These are phyloP conservation scores for Leishmania amazonensis DNA, from an alignment of 208 protist genomes.

Conservation along the genomic window DNA sequence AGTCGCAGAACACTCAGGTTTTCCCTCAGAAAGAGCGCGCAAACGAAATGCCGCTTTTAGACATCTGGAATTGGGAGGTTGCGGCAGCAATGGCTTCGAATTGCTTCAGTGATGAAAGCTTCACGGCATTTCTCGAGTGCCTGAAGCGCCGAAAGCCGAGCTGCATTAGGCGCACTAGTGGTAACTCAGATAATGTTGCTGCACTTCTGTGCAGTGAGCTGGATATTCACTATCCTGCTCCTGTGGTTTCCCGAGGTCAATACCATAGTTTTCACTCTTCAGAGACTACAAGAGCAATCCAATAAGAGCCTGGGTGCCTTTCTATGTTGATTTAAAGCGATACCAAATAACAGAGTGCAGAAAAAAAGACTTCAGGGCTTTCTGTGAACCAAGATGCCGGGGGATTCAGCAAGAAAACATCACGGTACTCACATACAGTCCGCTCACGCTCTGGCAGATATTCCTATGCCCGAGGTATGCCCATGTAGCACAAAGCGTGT, in stretches of 20 bases:
- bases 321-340: neutral
- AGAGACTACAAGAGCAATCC: neutral
- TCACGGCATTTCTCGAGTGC: slow-evolving; percentile 14
- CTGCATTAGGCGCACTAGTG: too few relatives aligned
- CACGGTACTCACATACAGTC: neutral
- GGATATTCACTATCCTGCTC: slow-evolving; percentile 2
- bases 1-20: neutral
- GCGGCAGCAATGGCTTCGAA: slow-evolving; percentile 65
- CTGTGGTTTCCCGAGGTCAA: neutral
- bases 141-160: slow-evolving; percentile 10
- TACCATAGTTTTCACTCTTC: neutral
- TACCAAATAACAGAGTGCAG: neutral
- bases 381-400: neutral
- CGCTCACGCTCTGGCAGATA: neutral
- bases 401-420: neutral
- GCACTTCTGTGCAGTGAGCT: slow-evolving; percentile 22
- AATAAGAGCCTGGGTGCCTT: neutral
- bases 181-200: slow-evolving; percentile 5
- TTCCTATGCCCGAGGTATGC: neutral
- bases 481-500: neutral
- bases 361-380: neutral
- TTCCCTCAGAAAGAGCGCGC: neutral
- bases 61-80: slow-evolving; percentile 53
- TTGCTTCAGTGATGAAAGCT: slow-evolving; percentile 43
- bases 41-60: neutral